Percentiles rank a stretch among this genome's conserved stretches.
These are phyloP conservation scores for Candida sithepensis DNA, from an alignment of 805 yeast genomes.

Conservation along the genomic window DNA sequence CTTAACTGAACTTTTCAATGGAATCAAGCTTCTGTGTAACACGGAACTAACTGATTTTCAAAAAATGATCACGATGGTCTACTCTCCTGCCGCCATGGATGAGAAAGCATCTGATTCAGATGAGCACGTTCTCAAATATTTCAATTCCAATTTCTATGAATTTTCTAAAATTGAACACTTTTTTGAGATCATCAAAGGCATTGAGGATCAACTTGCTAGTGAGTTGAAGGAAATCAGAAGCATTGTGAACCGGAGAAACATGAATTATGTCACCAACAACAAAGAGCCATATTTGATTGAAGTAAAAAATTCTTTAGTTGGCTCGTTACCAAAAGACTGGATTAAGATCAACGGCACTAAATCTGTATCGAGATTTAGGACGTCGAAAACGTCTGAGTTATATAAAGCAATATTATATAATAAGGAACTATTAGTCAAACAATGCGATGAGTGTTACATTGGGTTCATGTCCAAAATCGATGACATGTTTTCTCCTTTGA, in stretches of 20 bases:
- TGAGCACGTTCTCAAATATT: constrained; percentile 34
- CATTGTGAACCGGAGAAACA: constrained; percentile 50
- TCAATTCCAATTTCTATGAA: constrained; percentile 42
- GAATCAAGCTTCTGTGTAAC: constrained; percentile 11
- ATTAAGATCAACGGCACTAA: constrained; percentile 67
- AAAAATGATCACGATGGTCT: constrained; percentile 45
- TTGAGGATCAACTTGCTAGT: constrained; percentile 44
- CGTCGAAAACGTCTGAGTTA: constrained; percentile 53
- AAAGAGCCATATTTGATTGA: constrained; percentile 76
- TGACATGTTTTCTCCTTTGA: constrained; percentile 34
- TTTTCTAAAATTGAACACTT: constrained; percentile 31
- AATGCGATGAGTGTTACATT: constrained; percentile 45
- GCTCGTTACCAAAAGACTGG: constrained; percentile 71
- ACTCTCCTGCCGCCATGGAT: constrained; percentile 48
- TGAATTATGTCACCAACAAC: constrained; percentile 52
- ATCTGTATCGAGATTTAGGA: constrained; percentile 65
- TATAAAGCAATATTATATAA: constrained; percentile 56
- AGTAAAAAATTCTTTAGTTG: constrained; percentile 56
- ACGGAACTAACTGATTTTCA: constrained; percentile 26
- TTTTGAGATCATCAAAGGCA: constrained; percentile 39
- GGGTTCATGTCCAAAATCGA: constrained; percentile 39
- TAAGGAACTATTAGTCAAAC: constrained; percentile 47
- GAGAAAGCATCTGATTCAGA: constrained; percentile 42
- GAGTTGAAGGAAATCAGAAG: constrained; percentile 49
- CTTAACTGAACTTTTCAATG: constrained; percentile 20